These are phyloP conservation scores for Saccharomycopsis phalli DNA, from an alignment of 1,139 yeast species.

Conservation along the genomic window DNA sequence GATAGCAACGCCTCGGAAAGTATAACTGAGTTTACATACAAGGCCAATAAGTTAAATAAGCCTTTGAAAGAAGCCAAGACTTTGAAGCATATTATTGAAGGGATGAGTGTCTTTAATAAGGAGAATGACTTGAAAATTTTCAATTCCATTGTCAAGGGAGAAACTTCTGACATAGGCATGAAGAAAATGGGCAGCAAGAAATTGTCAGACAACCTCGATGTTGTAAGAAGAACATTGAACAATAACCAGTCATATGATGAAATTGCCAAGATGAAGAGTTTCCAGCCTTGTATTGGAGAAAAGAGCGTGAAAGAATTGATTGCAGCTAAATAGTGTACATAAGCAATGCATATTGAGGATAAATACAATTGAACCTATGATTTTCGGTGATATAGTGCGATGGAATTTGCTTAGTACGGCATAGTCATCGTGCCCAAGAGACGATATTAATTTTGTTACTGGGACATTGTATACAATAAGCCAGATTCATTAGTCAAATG, in stretches of 20 bases:
- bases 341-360: background rate
- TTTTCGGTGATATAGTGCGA: too few species aligned
- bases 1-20: slow-evolving; percentile 6
- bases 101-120: background rate
- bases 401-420: too few species aligned
- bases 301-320: slow-evolving; percentile 14
- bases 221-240: slow-evolving; percentile 14
- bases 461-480: too few species aligned
- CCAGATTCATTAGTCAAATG: too few species aligned
- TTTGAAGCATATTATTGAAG: background rate
- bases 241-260: slow-evolving; percentile 14
- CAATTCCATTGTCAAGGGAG: slow-evolving; percentile 13
- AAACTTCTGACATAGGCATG: background rate
- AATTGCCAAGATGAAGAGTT: slow-evolving; percentile 8
- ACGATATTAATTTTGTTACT: too few species aligned
- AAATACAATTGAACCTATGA: too few species aligned
- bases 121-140: background rate
- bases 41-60: background rate
- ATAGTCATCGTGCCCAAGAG: too few species aligned
- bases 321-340: background rate
- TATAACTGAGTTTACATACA: slow-evolving; percentile 1
- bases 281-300: slow-evolving; percentile 14
- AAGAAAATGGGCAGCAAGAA: background rate
- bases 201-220: slow-evolving; percentile 5
- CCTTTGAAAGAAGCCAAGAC: slow-evolving; percentile 4